A percentile compares a stretch with the other conserved stretches of the same genome.
These are phyloP conservation scores for Voacanga thouarsii DNA, from an alignment of 257 asterid genomes.

Conservation along the genomic window DNA sequence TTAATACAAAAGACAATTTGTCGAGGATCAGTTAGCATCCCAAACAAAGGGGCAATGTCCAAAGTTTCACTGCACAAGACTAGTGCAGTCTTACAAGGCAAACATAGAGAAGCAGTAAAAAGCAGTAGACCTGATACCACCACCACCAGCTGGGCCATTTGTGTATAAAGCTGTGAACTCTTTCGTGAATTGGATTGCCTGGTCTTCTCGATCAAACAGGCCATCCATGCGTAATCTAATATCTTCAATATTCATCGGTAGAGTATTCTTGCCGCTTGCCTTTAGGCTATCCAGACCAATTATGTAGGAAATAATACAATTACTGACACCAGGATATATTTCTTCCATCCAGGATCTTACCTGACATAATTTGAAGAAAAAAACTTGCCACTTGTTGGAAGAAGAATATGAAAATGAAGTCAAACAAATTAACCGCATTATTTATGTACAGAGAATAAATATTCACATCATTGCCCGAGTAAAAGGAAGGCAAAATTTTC, in stretches of 20 bases:
- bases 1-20: background rate
- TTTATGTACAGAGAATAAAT: slow-evolving; percentile 4
- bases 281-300: slow-evolving; percentile 91
- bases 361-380: slow-evolving; percentile 28
- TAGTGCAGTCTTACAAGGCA: background rate
- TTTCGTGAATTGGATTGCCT: slow-evolving; percentile 66
- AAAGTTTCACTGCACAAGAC: background rate
- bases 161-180: slow-evolving; percentile 93
- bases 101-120: slow-evolving; percentile 5
- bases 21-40: background rate
- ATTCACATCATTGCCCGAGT: background rate
- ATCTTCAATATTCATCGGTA: slow-evolving; percentile 41
- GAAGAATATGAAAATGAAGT: background rate
- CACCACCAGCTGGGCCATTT: slow-evolving; percentile 99
- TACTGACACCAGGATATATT: slow-evolving; percentile 52
- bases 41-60: background rate
- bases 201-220: slow-evolving; percentile 76
- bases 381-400: background rate
- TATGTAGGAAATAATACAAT: slow-evolving; percentile 58
- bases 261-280: slow-evolving; percentile 30
- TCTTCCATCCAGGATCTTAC: slow-evolving; percentile 97
- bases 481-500: background rate
- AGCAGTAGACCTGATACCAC: slow-evolving; percentile 69
- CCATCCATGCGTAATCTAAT: slow-evolving; percentile 92
- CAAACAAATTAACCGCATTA: background rate